Conservation (phyloP, 2,329 filamentous ascomycete species). For the Calonectria montana region DNA sequence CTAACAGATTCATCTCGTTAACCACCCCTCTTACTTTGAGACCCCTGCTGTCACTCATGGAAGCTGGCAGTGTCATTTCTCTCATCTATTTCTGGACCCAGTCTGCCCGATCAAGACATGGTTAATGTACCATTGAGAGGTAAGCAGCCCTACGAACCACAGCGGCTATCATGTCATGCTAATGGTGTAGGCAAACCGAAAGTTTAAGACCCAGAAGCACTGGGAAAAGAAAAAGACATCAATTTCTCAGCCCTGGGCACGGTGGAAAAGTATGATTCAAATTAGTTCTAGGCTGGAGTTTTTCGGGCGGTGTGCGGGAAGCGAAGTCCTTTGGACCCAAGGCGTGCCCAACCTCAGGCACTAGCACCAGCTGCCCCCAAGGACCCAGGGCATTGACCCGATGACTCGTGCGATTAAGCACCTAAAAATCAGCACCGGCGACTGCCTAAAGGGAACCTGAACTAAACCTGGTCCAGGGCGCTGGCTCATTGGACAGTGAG, state of each 20-base stretch:
- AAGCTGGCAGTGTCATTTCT: constrained; percentile 11
- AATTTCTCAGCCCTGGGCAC: constrained; percentile 4
- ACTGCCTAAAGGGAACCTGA: constrained; percentile 33
- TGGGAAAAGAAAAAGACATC: background rate
- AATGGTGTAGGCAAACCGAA: background rate
- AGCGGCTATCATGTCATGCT: constrained; percentile 20
- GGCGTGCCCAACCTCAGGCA: background rate
- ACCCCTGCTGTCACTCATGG: constrained; percentile 12
- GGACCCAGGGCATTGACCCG: background rate
- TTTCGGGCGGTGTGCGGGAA: constrained; percentile 20
- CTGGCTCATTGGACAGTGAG: constrained; percentile 13
- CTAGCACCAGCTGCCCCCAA: background rate
- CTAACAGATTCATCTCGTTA: constrained; percentile 19
- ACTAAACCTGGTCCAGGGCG: background rate
- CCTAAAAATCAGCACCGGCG: constrained; percentile 23
- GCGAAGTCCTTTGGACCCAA: background rate
- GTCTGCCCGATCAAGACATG: background rate
- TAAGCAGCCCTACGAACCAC: constrained; percentile 39
- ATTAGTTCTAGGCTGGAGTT: background rate
- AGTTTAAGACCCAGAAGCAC: background rate
- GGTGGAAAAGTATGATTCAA: background rate
- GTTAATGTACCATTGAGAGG: background rate
- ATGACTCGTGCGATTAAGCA: background rate
- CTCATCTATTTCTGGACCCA: constrained; percentile 35
- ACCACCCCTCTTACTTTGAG: constrained; percentile 19